These are phyloP conservation scores for Microdochium trichocladiopsis DNA, from an alignment of 2,329 filamentous ascomycete species.

Conservation along the genomic window DNA sequence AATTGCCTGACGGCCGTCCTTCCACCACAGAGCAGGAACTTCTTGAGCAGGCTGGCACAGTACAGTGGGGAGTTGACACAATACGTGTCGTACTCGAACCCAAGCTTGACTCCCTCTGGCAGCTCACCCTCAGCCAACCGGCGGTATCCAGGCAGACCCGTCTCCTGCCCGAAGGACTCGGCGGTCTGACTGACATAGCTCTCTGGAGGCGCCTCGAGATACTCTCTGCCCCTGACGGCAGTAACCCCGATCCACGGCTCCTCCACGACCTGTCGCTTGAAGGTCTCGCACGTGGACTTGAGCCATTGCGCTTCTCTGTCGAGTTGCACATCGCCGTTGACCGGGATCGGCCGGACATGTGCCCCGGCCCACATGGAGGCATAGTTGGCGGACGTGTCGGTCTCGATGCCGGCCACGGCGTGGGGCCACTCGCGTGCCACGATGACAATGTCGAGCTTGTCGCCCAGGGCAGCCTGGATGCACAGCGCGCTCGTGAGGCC, in stretches of 20 bases:
- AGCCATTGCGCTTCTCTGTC: neutral
- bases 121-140: constrained; percentile 26
- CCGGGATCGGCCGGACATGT: constrained; percentile 44
- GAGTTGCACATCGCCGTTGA: neutral
- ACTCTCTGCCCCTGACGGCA: constrained; percentile 39
- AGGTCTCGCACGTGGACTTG: neutral
- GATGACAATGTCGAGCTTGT: constrained; percentile 29
- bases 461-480: constrained; percentile 29
- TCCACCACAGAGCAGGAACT: constrained; percentile 30
- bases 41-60: constrained; percentile 36
- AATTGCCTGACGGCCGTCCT: constrained; percentile 25
- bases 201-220: constrained; percentile 32
- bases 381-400: constrained; percentile 36
- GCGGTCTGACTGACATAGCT: neutral
- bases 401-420: constrained; percentile 36
- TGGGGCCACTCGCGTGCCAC: constrained; percentile 38
- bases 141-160: constrained; percentile 29
- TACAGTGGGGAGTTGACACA: constrained; percentile 49
- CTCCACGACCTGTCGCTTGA: constrained; percentile 6
- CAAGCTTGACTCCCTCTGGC: constrained; percentile 33
- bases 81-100: constrained; percentile 45
- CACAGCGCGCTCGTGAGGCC: constrained; percentile 41
- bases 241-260: constrained; percentile 13
- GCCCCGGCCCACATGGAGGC: constrained; percentile 52
- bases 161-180: constrained; percentile 4